phyloP scores from a whole-genome alignment of 345 rosid genomes.

The Eucalyptus pauciflora region DNA sequence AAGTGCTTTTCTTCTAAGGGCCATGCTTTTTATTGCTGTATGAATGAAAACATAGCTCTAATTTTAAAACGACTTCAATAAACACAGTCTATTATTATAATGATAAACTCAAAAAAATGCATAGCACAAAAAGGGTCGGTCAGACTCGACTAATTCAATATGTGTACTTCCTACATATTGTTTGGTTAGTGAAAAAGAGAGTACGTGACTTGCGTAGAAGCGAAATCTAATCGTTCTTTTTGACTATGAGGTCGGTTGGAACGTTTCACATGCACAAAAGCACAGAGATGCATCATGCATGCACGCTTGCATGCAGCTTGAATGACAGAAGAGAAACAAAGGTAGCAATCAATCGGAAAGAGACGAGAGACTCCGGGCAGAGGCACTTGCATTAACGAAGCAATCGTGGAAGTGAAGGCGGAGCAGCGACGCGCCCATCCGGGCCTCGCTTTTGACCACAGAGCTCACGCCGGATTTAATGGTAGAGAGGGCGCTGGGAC shows the following conservation, averaged over 20 bases:
- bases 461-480: conserved; percentile 19
- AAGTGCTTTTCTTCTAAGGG: not conserved
- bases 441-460: conserved; percentile 29
- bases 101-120: not conserved
- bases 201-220: not conserved
- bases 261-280: not conserved
- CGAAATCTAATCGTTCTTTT: not conserved
- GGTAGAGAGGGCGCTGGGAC: conserved; percentile 22
- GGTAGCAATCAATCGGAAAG: not conserved
- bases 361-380: not conserved
- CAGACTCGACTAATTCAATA: not conserved
- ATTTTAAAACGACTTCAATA: not conserved
- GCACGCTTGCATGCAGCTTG: not conserved
- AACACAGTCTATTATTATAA: not conserved
- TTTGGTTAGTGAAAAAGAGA: not conserved
- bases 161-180: not conserved
- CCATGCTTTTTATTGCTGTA: not conserved
- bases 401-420: conserved; percentile 64
- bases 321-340: not conserved
- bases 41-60: not conserved
- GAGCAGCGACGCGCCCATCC: conserved; percentile 53
- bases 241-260: not conserved
- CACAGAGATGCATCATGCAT: not conserved
- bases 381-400: conserved; percentile 36
- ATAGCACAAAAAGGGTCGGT: not conserved